Evolutionary conservation across 1,284 basidiomycete species (phyloP).

Genomic region (Pseudomicrostroma phylloplanum): DNA sequence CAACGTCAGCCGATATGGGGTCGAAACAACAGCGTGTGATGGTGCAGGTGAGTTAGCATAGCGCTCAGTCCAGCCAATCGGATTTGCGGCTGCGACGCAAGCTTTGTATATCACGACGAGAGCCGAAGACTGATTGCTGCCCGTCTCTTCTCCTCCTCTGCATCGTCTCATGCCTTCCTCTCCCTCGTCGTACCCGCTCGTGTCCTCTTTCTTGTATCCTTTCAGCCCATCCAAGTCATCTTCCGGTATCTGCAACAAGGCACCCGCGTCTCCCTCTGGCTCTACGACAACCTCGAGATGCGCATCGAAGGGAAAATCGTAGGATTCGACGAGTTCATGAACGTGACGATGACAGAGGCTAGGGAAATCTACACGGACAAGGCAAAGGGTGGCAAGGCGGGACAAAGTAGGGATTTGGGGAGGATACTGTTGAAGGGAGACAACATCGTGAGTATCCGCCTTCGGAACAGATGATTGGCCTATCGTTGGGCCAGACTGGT

Average conservation of each 20-base stretch:
- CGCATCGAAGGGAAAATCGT: slow-evolving; percentile 93
- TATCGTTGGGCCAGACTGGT: neutral
- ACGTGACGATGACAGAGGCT: slow-evolving; percentile 91
- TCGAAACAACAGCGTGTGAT: slow-evolving; percentile 66
- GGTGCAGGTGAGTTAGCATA: slow-evolving; percentile 69
- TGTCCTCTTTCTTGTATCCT: neutral
- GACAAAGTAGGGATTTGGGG: neutral
- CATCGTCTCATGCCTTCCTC: neutral
- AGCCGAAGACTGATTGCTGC: too few species aligned
- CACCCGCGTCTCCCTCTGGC: slow-evolving; percentile 83
- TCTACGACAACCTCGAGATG: slow-evolving; percentile 96
- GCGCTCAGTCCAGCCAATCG: too few species aligned
- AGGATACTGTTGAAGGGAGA: slow-evolving; percentile 44
- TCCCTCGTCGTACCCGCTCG: neutral
- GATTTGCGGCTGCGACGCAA: slow-evolving; percentile 13
- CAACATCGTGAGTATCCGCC: slow-evolving; percentile 35
- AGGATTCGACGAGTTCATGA: slow-evolving; percentile 99
- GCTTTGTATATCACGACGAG: slow-evolving; percentile 16
- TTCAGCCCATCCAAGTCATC: slow-evolving; percentile 70
- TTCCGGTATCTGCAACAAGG: slow-evolving; percentile 97
- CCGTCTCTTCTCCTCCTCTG: neutral
- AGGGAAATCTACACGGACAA: slow-evolving; percentile 67
- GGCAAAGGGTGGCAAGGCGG: slow-evolving; percentile 31
- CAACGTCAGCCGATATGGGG: neutral
- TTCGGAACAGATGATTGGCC: neutral